These are phyloP conservation scores for Bathelium albidoporum DNA, from an alignment of 495 filamentous ascomycete species.

Conservation along the genomic window DNA sequence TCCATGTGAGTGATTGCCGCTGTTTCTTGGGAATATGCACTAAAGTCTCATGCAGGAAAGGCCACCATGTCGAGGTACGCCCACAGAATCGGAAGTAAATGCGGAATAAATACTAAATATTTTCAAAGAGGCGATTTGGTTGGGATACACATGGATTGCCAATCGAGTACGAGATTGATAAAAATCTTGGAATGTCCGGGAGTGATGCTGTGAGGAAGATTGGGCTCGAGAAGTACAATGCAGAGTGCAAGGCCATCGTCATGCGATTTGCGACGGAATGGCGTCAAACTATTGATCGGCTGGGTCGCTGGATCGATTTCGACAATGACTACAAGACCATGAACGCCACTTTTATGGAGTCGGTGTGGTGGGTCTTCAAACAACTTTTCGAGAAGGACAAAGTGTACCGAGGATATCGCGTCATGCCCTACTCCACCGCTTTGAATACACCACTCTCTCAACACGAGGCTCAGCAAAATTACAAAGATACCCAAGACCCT, in stretches of 20 bases:
- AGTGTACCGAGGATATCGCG: conserved; percentile 78
- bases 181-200: conserved; percentile 76
- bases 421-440: conserved; percentile 93
- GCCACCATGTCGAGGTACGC: conserved; percentile 59
- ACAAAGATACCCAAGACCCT: conserved; percentile 86
- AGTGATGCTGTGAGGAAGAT: conserved; percentile 78
- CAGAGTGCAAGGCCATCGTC: conserved; percentile 84
- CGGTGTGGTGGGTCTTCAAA: conserved; percentile 94
- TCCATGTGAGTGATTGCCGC: conserved; percentile 59
- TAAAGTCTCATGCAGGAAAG: conserved; percentile 23
- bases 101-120: not conserved
- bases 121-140: conserved; percentile 45
- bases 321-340: conserved; percentile 98
- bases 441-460: conserved; percentile 85
- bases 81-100: no score
- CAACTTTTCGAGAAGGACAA: conserved; percentile 78
- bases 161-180: conserved; percentile 97
- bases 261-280: conserved; percentile 89
- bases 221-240: conserved; percentile 86
- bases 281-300: conserved; percentile 76
- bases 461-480: conserved; percentile 90
- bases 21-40: not conserved
- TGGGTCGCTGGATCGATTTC: conserved; percentile 97
- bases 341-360: conserved; percentile 93
- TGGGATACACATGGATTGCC: conserved; percentile 95